These are phyloP conservation scores for Beauveria pseudobassiana DNA, from an alignment of 2,329 filamentous ascomycete species.

Conservation along the genomic window DNA sequence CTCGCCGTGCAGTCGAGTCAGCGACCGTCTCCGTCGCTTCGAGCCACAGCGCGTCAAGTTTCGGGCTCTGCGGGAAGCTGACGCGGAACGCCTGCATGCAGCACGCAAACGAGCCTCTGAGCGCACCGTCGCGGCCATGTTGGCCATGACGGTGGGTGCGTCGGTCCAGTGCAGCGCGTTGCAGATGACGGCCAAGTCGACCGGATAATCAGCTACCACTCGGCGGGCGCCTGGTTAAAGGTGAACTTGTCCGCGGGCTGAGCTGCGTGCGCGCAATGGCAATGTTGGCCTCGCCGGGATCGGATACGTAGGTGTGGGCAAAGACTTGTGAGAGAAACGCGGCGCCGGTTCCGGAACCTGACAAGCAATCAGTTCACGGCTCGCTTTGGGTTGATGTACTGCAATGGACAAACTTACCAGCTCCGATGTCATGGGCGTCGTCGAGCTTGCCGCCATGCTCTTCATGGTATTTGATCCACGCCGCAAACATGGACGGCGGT, in stretches of 20 bases:
- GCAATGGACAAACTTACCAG: not conserved
- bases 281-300: conserved; percentile 11
- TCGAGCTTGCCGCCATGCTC: conserved; percentile 4
- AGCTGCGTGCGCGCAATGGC: not conserved
- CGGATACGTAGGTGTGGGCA: conserved; percentile 10
- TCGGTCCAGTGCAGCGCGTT: conserved; percentile 12
- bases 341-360: conserved; percentile 9
- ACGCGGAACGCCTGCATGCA: conserved; percentile 9
- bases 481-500: conserved; percentile 9
- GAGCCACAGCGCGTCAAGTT: conserved; percentile 5
- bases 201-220: too few species aligned
- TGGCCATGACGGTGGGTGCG: not conserved
- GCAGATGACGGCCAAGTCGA: conserved; percentile 10
- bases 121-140: conserved; percentile 1
- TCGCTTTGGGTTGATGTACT: not conserved
- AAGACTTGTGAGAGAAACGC: conserved; percentile 5
- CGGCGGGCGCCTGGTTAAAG: conserved; percentile 1
- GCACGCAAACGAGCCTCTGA: conserved; percentile 7
- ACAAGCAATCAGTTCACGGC: not conserved
- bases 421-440: conserved; percentile 8
- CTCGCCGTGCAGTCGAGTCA: not conserved
- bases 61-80: not conserved
- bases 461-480: conserved; percentile 8
- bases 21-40: not conserved
- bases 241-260: not conserved